A percentile compares a stretch with the other conserved stretches of the same genome.
Conservation (phyloP, 139 green algal genomes). For the Chlamydomonas incerta region DNA sequence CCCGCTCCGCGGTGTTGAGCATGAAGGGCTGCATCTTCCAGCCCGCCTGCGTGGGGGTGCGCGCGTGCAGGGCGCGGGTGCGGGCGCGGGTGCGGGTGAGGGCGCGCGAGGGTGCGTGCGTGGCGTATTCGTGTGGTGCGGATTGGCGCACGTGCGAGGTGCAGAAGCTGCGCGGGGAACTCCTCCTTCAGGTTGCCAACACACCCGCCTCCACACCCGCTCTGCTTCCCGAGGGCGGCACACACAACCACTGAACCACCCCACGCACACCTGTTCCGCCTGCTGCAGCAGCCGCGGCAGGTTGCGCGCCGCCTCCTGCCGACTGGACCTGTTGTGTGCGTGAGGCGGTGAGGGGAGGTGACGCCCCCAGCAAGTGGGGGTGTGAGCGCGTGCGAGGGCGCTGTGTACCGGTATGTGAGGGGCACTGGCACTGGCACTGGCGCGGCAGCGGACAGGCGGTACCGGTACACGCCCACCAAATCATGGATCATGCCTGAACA, state of each 20-base stretch:
- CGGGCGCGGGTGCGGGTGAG: neutral
- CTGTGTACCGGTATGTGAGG: too few relatives aligned
- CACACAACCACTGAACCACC: too few relatives aligned
- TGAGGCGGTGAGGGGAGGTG: too few relatives aligned
- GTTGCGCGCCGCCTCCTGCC: constrained; percentile 4
- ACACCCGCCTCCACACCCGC: neutral
- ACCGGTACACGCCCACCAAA: too few relatives aligned
- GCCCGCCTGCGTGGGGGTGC: neutral
- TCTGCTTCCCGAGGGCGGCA: too few relatives aligned
- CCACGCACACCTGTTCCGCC: constrained; percentile 26
- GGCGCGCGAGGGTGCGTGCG: too few relatives aligned
- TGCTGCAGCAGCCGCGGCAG: constrained; percentile 23
- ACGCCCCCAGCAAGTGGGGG: too few relatives aligned
- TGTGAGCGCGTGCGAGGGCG: too few relatives aligned
- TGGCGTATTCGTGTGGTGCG: too few relatives aligned
- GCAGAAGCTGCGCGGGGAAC: neutral
- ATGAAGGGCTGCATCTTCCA: constrained; percentile 63
- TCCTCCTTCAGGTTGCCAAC: neutral
- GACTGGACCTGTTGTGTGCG: neutral
- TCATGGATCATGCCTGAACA: too few relatives aligned
- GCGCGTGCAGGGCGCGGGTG: neutral
- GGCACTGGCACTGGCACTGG: too few relatives aligned
- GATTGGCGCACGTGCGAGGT: neutral
- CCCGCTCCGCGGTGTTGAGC: constrained; percentile 71
- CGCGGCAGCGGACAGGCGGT: too few relatives aligned